Evolutionary conservation across 169 alveolate species (phyloP).

Genomic region (Plasmodium blacklocki): DNA sequence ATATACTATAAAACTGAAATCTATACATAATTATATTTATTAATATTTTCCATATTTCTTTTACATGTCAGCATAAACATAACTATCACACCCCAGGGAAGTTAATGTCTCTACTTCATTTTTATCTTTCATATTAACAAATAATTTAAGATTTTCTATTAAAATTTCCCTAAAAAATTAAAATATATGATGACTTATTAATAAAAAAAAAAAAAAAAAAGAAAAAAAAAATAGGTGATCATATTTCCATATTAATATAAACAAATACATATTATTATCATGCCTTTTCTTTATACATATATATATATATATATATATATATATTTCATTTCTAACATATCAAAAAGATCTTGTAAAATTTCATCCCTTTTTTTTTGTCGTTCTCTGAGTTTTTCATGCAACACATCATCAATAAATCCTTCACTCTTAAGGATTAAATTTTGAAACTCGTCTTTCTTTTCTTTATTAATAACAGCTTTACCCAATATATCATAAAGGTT

Average conservation of each 20-base stretch:
- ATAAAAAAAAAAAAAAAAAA: not conserved
- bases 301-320: conserved; percentile 8
- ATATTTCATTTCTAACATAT: conserved; percentile 31
- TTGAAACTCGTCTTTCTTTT: conserved; percentile 46
- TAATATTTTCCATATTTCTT: not conserved
- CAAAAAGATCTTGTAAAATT: conserved; percentile 73
- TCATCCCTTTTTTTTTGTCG: conserved; percentile 74
- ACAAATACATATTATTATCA: not conserved
- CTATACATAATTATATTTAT: not conserved
- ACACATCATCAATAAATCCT: conserved; percentile 71
- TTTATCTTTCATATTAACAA: conserved; percentile 52
- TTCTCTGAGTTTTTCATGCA: conserved; percentile 60
- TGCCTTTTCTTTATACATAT: not conserved
- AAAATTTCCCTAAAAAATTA: conserved; percentile 59
- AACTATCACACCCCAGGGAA: conserved; percentile 70
- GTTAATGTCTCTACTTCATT: conserved; percentile 73
- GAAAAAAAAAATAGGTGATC: not conserved
- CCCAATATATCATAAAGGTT: conserved; percentile 53
- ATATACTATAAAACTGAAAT: not conserved
- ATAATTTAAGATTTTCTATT: conserved; percentile 50
- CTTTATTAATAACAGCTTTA: conserved; percentile 61
- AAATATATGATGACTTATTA: not conserved
- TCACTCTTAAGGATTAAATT: conserved; percentile 72
- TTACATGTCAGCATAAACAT: conserved; percentile 76
- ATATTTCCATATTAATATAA: not conserved